Base-by-base conservation (phyloP, 2,329 filamentous ascomycete genomes). In the Sporothrix globosa region DNA sequence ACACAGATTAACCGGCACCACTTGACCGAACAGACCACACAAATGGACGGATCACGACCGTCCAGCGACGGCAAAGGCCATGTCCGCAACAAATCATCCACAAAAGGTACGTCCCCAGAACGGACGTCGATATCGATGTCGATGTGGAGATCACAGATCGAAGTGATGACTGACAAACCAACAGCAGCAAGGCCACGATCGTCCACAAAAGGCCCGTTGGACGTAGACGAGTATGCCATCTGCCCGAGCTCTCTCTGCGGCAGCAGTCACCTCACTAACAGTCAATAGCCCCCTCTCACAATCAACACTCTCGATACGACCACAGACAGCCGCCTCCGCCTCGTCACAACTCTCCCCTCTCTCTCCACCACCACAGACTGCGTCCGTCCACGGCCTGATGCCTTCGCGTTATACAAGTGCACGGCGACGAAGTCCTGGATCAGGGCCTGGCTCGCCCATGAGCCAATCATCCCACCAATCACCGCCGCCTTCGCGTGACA, bases 121-220 rank as follows among this genome's bases (percentile, higher is more conserved):
- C 65, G 67, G 17, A 69, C 6, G 13, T 21, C 24, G 17, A 48
- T 46, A 6, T 63, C 41, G 61, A 24, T 48, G 34, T 63, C 27
- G 39, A 56, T 24, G 34, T 14, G 24, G 13, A 44, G 17, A 50
- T 34, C 6, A 34, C 7, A 34, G 2, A 34, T n/a, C 9, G 10
- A n/a, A 13, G 13, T 7, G 7, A 19, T 7, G 58, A 39, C 30
- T 34, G 24, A 30, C 61, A 65, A 24, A 5, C 17, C 46, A 7
- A 14, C 74, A 87, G 86, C 85, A 60, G 81, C 85, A n/a, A 81
- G 89, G 58, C 86, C 90, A 10, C 84, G 90, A 67, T 88, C 90
- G 54, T 86, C 90, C 58, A 96, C 92, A 4, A 92, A 89, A 79
- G 92, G 92, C 0, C 93, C 93, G 4, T 83, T 97, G 24, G 92